Conservation (phyloP, 1,284 basidiomycete genomes). For the Sporisorium scitamineum region DNA sequence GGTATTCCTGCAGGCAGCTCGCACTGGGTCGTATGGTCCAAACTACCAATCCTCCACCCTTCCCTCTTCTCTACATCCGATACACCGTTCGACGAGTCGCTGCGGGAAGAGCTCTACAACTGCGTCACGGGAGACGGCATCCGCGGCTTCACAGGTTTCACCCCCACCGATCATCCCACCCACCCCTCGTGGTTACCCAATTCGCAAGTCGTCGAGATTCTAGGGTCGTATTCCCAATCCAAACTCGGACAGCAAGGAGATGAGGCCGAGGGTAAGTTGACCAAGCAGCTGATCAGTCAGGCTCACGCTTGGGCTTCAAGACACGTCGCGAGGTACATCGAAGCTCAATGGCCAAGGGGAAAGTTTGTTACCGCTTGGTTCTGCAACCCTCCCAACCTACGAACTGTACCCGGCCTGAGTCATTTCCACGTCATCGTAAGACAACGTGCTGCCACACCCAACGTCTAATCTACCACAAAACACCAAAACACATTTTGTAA, state of each 20-base stretch:
- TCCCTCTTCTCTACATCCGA: conserved; percentile 33
- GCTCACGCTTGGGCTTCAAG: conserved; percentile 50
- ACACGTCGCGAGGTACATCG: conserved; percentile 35
- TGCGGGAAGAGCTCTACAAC: conserved; percentile 38
- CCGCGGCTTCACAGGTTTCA: conserved; percentile 49
- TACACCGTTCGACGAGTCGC: conserved; percentile 24
- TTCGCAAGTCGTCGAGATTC: conserved; percentile 1
- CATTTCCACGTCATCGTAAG: conserved; percentile 76
- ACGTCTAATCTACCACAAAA: too few relatives aligned
- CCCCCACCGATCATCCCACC: conserved; percentile 8
- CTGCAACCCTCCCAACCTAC: conserved; percentile 53
- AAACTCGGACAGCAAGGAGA: conserved; percentile 15
- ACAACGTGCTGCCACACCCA: conserved; percentile 70
- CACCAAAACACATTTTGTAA: too few relatives aligned
- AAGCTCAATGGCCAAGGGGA: conserved; percentile 25
- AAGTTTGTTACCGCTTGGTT: conserved; percentile 50
- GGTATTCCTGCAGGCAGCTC: conserved; percentile 48
- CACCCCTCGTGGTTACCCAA: not conserved
- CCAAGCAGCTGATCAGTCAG: conserved; percentile 4
- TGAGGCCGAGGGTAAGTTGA: not conserved
- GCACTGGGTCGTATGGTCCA: conserved; percentile 61
- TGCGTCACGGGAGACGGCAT: conserved; percentile 56
- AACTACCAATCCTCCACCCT: conserved; percentile 41
- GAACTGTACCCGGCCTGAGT: conserved; percentile 55
- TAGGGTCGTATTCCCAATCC: conserved; percentile 21